Evolutionary conservation across 2,329 filamentous ascomycete genomes (phyloP).

Genomic region (Hawksworthiomyces lignivorus): DNA sequence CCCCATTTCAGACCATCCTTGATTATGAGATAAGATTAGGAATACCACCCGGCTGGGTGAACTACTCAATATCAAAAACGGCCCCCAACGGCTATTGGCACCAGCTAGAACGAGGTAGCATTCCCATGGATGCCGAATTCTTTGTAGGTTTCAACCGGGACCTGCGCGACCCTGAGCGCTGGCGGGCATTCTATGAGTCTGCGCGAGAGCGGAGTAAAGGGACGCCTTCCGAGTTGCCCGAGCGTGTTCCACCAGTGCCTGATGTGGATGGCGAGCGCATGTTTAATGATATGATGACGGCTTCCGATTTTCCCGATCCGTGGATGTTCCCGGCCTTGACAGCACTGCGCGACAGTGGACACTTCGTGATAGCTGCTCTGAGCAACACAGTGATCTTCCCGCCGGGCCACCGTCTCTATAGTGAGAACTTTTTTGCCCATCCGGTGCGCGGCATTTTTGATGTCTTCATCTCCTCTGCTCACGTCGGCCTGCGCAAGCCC

Average conservation of each 20-base stretch:
- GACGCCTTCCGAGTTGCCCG: constrained; percentile 21
- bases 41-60: constrained; percentile 85
- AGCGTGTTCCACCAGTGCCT: constrained; percentile 54
- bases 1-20: constrained; percentile 86
- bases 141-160: constrained; percentile 71
- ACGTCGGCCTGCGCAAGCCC: constrained; percentile 82
- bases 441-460: constrained; percentile 67
- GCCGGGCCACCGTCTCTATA: constrained; percentile 58
- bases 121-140: constrained; percentile 66
- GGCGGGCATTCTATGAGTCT: constrained; percentile 56
- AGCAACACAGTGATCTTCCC: constrained; percentile 90
- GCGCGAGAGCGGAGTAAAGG: constrained; percentile 18
- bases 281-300: constrained; percentile 87
- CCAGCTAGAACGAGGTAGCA: constrained; percentile 74
- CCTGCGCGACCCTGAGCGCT: constrained; percentile 57
- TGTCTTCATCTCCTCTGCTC: constrained; percentile 78
- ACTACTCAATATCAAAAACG: constrained; percentile 75
- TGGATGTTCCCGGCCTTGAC: constrained; percentile 81
- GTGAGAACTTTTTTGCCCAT: constrained; percentile 41
- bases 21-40: constrained; percentile 72
- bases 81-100: constrained; percentile 82
- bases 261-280: constrained; percentile 68
- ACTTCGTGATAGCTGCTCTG: constrained; percentile 70
- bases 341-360: constrained; percentile 54
- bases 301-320: constrained; percentile 64